Evolutionary conservation across 306 rosid species (phyloP).

Genomic region (Vigna reflexopilosa): DNA sequence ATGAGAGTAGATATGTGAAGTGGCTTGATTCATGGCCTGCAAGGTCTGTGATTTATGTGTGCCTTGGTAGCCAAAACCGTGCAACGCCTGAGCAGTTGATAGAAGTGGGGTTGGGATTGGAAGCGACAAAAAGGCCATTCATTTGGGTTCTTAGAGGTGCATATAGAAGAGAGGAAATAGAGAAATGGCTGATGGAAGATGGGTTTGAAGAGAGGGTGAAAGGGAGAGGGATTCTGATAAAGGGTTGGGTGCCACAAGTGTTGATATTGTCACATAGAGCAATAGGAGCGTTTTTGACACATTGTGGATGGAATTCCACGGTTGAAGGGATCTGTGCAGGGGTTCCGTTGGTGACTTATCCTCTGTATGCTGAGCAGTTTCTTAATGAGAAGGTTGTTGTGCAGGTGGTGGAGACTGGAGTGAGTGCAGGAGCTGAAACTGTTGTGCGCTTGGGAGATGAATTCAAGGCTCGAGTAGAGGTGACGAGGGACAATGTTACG

Average conservation of each 20-base stretch:
- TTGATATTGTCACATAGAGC: conserved; percentile 57
- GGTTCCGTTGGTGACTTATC: conserved; percentile 59
- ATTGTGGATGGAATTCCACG: conserved; percentile 71
- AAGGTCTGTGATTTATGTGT: conserved; percentile 56
- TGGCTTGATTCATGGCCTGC: conserved; percentile 62
- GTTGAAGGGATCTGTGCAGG: conserved; percentile 59
- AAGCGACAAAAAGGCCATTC: conserved; percentile 65
- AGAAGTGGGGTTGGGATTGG: conserved; percentile 63
- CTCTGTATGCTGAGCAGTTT: conserved; percentile 56
- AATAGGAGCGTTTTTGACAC: conserved; percentile 60
- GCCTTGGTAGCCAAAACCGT: conserved; percentile 63
- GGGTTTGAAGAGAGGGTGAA: conserved; percentile 55
- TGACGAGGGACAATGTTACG: conserved; percentile 44
- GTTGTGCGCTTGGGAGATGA: conserved; percentile 49
- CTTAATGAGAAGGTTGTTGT: conserved; percentile 53
- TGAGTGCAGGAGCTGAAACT: conserved; percentile 44
- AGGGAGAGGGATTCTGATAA: conserved; percentile 53
- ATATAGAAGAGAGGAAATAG: conserved; percentile 43
- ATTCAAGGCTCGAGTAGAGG: conserved; percentile 38
- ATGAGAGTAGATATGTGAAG: conserved; percentile 45
- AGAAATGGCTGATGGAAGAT: conserved; percentile 48
- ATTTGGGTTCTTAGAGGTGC: conserved; percentile 65
- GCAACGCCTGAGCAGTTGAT: conserved; percentile 49
- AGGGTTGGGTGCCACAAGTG: conserved; percentile 69
- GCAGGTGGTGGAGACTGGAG: conserved; percentile 41